Conservation (phyloP, 73 alveolate species). For the Durusdinium trenchii region DNA sequence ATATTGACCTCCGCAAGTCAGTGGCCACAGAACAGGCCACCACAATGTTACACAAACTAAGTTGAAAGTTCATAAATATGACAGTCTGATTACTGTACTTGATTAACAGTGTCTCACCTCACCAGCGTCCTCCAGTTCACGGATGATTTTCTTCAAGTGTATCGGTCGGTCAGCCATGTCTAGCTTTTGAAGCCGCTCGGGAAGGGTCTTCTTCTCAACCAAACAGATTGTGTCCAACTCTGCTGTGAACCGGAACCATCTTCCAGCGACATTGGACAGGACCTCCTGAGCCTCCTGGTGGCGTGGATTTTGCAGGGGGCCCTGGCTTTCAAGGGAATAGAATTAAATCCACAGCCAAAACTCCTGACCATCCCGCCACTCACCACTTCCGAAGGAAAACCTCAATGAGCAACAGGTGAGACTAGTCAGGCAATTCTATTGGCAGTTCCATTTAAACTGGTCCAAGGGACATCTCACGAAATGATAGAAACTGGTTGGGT, state of each 20-base stretch:
- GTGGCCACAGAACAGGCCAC: no score
- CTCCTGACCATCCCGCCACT: no score
- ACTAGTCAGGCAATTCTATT: no score
- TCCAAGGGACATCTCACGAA: no score
- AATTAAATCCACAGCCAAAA: no score
- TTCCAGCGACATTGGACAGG: neutral
- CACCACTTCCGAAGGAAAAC: no score
- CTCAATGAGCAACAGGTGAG: neutral
- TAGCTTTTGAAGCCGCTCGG: neutral
- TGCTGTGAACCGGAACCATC: neutral
- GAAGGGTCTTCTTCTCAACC: neutral
- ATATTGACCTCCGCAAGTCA: neutral
- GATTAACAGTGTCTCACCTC: neutral
- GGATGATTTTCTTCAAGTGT: neutral
- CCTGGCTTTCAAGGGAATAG: no score
- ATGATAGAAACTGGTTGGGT: no score
- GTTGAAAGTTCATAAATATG: neutral
- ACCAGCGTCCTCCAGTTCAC: neutral
- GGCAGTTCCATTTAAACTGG: no score
- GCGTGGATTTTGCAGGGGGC: no score
- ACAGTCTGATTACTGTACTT: no score
- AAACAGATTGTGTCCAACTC: neutral
- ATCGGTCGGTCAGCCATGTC: neutral
- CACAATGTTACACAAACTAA: no score
- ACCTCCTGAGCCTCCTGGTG: neutral